Evolutionary conservation across 768 basidiomycete genomes (phyloP).

Genomic region (Neoboletus brunneissimus): DNA sequence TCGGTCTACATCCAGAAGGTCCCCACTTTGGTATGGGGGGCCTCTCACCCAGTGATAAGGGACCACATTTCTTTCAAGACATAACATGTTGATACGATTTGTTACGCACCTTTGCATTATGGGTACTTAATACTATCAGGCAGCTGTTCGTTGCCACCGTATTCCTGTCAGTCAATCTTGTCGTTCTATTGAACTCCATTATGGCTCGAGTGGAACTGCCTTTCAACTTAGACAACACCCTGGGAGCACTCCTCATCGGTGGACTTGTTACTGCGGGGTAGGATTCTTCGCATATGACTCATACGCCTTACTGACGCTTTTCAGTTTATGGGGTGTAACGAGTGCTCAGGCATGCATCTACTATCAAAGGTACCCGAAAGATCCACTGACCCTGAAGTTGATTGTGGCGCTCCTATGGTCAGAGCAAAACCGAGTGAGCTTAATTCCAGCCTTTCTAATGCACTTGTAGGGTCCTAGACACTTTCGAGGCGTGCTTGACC

Average conservation of each 20-base stretch:
- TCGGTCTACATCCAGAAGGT: not conserved
- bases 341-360: conserved; percentile 53
- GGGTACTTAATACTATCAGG: conserved; percentile 1
- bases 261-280: conserved; percentile 55
- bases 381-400: conserved; percentile 34
- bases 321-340: conserved; percentile 55
- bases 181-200: not conserved
- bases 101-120: not conserved
- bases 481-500: conserved; percentile 51
- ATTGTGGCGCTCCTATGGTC: conserved; percentile 33
- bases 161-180: not conserved
- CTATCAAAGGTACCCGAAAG: conserved; percentile 38
- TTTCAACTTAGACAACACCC: conserved; percentile 41
- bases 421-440: not conserved
- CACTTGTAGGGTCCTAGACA: conserved; percentile 40
- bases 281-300: conserved; percentile 13
- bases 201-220: not conserved
- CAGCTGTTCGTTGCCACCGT: not conserved
- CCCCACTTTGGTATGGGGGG: not conserved
- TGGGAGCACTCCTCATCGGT: conserved; percentile 58
- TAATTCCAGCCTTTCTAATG: not conserved
- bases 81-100: not conserved
- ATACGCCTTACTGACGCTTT: not conserved
- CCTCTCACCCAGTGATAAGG: not conserved
- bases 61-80: not conserved